phyloP scores from a whole-genome alignment of 208 protist species.

The Angomonas deanei region DNA sequence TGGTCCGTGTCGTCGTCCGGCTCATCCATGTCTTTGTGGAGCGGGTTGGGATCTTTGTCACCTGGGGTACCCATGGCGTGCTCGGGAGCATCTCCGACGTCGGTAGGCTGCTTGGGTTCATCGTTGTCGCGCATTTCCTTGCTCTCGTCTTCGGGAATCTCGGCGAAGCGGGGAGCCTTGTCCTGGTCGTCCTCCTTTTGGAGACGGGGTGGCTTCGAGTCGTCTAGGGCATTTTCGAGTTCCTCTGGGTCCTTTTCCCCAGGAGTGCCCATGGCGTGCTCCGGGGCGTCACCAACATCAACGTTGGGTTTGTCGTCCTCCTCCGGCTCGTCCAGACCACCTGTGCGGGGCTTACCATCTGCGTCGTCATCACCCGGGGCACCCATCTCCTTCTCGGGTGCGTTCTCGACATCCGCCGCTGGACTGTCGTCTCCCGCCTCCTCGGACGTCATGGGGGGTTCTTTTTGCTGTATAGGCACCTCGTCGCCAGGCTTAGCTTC shows the following conservation, averaged over 20 bases:
- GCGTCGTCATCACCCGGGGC: background rate
- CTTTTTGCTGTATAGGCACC: background rate
- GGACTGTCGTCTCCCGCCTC: background rate
- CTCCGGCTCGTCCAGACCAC: background rate
- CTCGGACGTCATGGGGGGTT: background rate
- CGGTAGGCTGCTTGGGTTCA: no score
- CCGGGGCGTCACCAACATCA: background rate
- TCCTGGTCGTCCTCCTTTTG: background rate
- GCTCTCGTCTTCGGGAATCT: no score
- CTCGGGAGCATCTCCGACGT: background rate
- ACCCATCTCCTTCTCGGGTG: background rate
- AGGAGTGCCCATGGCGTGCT: background rate
- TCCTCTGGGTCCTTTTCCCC: background rate
- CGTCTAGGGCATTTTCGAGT: background rate
- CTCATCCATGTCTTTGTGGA: constrained; percentile 8
- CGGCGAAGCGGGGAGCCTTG: no score
- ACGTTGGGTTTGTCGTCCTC: background rate
- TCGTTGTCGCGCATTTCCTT: no score
- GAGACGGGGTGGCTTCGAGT: background rate
- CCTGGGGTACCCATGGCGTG: background rate
- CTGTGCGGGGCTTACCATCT: background rate
- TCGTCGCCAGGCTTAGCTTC: background rate
- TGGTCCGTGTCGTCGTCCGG: background rate
- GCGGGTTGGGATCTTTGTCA: background rate
- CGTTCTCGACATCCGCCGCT: background rate